Conservation (phyloP, 2,329 filamentous ascomycete genomes). For the Trichophyton equinum region DNA sequence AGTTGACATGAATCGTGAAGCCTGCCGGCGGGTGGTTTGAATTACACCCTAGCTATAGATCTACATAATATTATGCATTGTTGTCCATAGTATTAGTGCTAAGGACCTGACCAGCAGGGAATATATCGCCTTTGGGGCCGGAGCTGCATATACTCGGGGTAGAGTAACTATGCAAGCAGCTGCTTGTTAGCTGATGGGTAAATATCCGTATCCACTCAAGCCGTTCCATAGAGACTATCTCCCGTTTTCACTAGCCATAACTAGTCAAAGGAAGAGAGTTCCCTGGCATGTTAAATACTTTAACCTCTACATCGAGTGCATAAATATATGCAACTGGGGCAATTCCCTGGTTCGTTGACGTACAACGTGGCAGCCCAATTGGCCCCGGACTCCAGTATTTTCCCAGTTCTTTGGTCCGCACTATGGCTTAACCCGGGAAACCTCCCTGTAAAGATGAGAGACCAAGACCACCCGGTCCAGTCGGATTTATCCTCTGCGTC, state of each 20-base stretch:
- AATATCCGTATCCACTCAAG: neutral
- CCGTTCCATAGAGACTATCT: neutral
- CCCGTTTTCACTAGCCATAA: too few relatives aligned
- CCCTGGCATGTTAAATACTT: too few relatives aligned
- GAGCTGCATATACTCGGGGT: neutral
- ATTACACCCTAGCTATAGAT: neutral
- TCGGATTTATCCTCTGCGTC: neutral
- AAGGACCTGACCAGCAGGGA: neutral
- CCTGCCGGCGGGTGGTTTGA: neutral
- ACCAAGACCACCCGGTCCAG: neutral
- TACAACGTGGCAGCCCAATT: neutral
- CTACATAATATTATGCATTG: neutral
- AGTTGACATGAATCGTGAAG: too few relatives aligned
- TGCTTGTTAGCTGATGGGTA: neutral
- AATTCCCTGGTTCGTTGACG: neutral
- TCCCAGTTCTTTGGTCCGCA: neutral
- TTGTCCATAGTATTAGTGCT: neutral
- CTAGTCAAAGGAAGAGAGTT: too few relatives aligned
- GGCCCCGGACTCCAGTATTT: neutral
- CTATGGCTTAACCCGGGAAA: neutral
- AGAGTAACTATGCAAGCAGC: neutral
- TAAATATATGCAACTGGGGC: neutral
- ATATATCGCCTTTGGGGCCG: neutral
- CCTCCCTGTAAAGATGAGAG: neutral
- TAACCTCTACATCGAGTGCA: too few relatives aligned